These are phyloP conservation scores for Fagopyrum tataricum DNA, from an alignment of 148 eudicot genomes.

Conservation along the genomic window DNA sequence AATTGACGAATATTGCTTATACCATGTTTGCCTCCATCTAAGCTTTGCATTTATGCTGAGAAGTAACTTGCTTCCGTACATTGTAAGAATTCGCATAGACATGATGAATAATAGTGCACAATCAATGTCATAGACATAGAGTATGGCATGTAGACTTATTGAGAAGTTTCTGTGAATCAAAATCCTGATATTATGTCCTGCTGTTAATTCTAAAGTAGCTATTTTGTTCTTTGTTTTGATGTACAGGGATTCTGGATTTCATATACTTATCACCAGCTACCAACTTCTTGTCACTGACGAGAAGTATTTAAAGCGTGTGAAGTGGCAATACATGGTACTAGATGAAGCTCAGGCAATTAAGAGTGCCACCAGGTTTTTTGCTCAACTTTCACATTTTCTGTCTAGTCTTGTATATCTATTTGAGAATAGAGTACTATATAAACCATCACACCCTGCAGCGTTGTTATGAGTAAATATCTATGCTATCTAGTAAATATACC, in stretches of 20 bases:
- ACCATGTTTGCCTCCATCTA: background rate
- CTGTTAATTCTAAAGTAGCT: slow-evolving; percentile 14
- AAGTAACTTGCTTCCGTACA: background rate
- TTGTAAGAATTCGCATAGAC: background rate
- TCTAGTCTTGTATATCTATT: background rate
- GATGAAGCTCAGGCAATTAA: slow-evolving; percentile 99
- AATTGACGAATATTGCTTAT: background rate
- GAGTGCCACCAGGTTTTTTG: slow-evolving; percentile 72
- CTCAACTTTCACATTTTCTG: slow-evolving; percentile 15
- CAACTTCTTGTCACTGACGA: slow-evolving; percentile 91
- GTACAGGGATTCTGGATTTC: slow-evolving; percentile 88
- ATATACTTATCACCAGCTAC: slow-evolving; percentile 94
- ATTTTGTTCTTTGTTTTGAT: slow-evolving; percentile 4
- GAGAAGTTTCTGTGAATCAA: background rate
- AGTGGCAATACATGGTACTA: slow-evolving; percentile 97
- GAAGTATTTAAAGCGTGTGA: slow-evolving; percentile 88
- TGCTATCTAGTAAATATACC: too few species aligned
- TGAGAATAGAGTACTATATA: background rate
- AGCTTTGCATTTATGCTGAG: background rate
- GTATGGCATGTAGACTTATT: background rate
- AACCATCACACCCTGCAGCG: too few species aligned
- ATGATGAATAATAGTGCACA: background rate
- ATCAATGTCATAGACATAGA: background rate
- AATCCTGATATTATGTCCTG: background rate
- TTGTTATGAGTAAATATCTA: too few species aligned